Conservation (phyloP, 1,284 basidiomycete genomes). For the Tremellales sp. region DNA sequence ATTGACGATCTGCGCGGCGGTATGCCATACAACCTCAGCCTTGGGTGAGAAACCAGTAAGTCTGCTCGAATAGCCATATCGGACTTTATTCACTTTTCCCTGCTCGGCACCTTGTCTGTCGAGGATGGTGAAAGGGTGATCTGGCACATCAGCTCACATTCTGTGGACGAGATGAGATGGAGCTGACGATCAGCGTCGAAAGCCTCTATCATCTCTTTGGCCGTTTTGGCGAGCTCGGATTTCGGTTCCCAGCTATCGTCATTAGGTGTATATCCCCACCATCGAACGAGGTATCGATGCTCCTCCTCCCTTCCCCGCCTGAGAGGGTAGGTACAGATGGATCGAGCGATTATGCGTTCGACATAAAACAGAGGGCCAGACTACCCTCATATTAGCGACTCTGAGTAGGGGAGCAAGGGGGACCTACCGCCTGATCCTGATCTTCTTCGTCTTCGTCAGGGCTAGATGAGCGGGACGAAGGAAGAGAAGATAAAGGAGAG, state of each 20-base stretch:
- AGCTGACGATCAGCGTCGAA: constrained; percentile 33
- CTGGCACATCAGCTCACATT: constrained; percentile 1
- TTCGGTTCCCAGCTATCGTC: constrained; percentile 64
- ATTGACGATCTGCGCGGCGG: constrained; percentile 9
- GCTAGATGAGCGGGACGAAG: no score
- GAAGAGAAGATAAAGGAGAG: no score
- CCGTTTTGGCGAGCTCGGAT: constrained; percentile 51
- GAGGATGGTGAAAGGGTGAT: constrained; percentile 21
- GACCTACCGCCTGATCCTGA: no score
- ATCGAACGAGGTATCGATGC: constrained; percentile 56
- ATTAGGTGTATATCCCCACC: constrained; percentile 58
- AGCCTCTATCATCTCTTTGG: constrained; percentile 49
- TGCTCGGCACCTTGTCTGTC: background rate
- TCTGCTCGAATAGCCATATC: constrained; percentile 9
- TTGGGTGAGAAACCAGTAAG: constrained; percentile 14
- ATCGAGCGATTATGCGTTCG: no score
- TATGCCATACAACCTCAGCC: constrained; percentile 21
- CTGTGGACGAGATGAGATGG: background rate
- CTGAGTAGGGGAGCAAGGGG: no score
- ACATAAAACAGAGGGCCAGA: no score
- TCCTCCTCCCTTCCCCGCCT: no score
- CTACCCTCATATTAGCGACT: no score
- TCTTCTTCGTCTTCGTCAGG: no score
- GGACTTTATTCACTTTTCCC: constrained; percentile 13
- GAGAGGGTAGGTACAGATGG: no score